Base-by-base conservation (phyloP, 768 basidiomycete genomes). In the Mycena kentingensis region DNA sequence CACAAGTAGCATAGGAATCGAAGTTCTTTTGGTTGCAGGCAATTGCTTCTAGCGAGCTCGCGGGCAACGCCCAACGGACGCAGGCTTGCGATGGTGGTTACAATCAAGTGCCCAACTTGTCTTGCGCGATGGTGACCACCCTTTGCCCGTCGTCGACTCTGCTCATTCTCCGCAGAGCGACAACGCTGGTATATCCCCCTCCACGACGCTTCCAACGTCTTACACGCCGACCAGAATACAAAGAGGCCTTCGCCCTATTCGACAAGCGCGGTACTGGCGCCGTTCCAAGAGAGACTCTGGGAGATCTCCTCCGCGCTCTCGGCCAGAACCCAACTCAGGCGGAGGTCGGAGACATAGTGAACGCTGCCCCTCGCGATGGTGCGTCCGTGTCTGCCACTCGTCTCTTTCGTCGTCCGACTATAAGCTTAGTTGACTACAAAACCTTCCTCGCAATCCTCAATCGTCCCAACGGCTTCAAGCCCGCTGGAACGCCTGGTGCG, bases 301-400 rank as follows among this genome's bases (percentile, higher is more conserved):
- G 97, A 8, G 96, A 98, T 69, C 82, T 99, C 10, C 74, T 99
- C 15, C 83, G 97, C 37, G 93, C 93, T 0, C 76, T 99, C 3
- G 97, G 97, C 2, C 97, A 98, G 75, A 99, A 99, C 68, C 97
- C 97, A n/a, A 98, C 96, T 0, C 97, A 98, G 69, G 87, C 90
- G 16, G 95, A 99, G 71, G 94, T 98, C 4, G 81, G 83, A 8
- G 88, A 93, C 18, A 85, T 98, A 58, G 81, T 90, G 25, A 72
- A 77, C 4, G 67, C 73, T 13, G 85, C 91, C 3, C 91, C 91
- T 15, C 75, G 84, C 52, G 90, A 95, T 51, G 89, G 92, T 91
- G 58, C 46, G 71, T 48, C 18, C 34, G 18, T 41, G 12, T 21
- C 43, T 31, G n/a, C 24, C 29, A 25, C 19, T 28, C 37, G 28